phyloP scores from a whole-genome alignment of 2,329 filamentous ascomycete species.

The Aspergillus floridensis region DNA sequence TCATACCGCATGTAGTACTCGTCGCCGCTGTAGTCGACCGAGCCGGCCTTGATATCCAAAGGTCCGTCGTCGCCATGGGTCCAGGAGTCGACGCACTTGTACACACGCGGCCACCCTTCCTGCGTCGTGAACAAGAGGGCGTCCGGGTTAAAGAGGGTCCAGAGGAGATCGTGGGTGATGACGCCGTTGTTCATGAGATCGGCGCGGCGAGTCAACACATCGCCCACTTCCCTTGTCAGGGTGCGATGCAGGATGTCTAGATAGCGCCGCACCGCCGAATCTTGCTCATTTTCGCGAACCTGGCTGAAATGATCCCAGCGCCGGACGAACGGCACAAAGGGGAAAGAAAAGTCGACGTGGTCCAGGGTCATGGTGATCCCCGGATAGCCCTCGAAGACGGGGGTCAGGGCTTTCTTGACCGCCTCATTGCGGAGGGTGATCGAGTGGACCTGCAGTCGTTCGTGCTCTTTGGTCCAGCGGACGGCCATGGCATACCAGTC shows the following conservation, averaged over 20 bases:
- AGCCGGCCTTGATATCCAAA: too few relatives aligned
- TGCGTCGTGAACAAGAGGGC: constrained; percentile 29
- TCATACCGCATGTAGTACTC: too few relatives aligned
- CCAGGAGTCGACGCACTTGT: too few relatives aligned
- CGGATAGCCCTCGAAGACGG: constrained; percentile 44
- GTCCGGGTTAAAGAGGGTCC: constrained; percentile 40
- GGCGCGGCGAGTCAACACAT: constrained; percentile 50
- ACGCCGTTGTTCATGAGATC: constrained; percentile 55
- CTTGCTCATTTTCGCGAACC: constrained; percentile 43
- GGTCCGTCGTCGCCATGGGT: too few relatives aligned
- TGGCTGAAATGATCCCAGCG: constrained; percentile 55
- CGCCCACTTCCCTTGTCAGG: constrained; percentile 52
- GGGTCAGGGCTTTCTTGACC: too few relatives aligned
- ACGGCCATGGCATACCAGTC: too few relatives aligned
- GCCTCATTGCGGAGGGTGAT: too few relatives aligned
- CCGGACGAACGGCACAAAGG: constrained; percentile 65
- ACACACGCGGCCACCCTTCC: too few relatives aligned
- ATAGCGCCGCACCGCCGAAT: constrained; percentile 48
- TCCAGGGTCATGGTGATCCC: constrained; percentile 59
- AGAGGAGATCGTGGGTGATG: constrained; percentile 51
- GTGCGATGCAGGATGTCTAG: constrained; percentile 49
- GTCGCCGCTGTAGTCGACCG: too few relatives aligned
- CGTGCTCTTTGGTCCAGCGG: too few relatives aligned
- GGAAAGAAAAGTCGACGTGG: constrained; percentile 59
- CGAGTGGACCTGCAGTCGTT: too few relatives aligned